Conservation (phyloP, 1,284 basidiomycete genomes). For the Leccinum fallax region DNA sequence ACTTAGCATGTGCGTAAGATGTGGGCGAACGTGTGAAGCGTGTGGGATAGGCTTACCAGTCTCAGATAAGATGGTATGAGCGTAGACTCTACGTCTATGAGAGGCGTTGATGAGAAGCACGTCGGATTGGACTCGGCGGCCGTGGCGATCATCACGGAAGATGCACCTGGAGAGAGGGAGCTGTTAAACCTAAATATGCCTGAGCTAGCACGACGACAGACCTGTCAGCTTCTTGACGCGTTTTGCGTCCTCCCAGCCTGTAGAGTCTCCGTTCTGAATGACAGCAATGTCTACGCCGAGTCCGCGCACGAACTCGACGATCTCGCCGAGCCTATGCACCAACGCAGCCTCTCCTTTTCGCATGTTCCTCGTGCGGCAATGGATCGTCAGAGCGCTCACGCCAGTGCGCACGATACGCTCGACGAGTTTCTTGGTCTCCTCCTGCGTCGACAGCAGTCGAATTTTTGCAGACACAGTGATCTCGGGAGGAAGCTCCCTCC, state of each 20-base stretch:
- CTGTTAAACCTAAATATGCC: conserved; percentile 1
- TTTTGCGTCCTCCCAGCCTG: conserved; percentile 77
- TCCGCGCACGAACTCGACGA: conserved; percentile 78
- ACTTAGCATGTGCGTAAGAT: conserved; percentile 37
- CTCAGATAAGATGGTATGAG: conserved; percentile 80
- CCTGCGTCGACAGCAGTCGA: conserved; percentile 82
- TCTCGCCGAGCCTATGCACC: conserved; percentile 78
- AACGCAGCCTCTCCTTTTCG: conserved; percentile 81
- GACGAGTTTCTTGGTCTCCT: conserved; percentile 86
- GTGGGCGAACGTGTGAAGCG: not conserved
- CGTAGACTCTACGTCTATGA: conserved; percentile 68
- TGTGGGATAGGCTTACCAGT: conserved; percentile 52
- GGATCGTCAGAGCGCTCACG: conserved; percentile 88
- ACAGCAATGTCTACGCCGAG: conserved; percentile 80
- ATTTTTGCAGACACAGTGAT: conserved; percentile 93
- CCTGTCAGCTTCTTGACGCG: conserved; percentile 78
- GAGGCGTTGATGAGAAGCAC: conserved; percentile 75
- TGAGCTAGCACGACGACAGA: conserved; percentile 21
- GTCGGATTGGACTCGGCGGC: conserved; percentile 93
- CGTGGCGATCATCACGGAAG: conserved; percentile 90
- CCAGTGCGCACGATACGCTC: conserved; percentile 87
- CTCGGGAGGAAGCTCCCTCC: conserved; percentile 71
- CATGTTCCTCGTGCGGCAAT: conserved; percentile 96
- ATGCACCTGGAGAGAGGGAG: conserved; percentile 58
- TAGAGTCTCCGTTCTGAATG: conserved; percentile 93